A percentile compares a stretch with the other conserved stretches of the same genome.
These are phyloP conservation scores for Vachellia collinsii DNA, from an alignment of 306 rosid species.

Conservation along the genomic window DNA sequence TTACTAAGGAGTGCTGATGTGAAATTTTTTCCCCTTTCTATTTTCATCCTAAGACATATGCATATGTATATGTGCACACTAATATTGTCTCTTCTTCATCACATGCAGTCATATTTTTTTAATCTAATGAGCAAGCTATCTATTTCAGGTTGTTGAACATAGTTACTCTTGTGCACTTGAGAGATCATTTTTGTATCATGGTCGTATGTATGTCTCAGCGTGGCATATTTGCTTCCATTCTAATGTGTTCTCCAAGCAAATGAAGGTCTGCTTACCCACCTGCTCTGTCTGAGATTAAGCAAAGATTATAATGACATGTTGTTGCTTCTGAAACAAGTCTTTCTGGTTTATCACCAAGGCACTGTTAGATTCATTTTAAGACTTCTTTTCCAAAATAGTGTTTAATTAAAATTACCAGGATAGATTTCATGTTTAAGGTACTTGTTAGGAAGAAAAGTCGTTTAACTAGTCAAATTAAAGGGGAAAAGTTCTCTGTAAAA, in stretches of 20 bases:
- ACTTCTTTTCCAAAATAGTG: neutral
- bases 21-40: constrained; percentile 10
- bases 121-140: constrained; percentile 40
- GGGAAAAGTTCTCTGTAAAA: neutral
- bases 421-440: constrained; percentile 24
- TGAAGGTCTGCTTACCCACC: constrained; percentile 70
- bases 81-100: constrained; percentile 22
- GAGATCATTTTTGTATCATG: constrained; percentile 98
- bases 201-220: constrained; percentile 92
- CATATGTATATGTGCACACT: constrained; percentile 2
- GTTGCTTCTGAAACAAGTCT: constrained; percentile 23
- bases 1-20: constrained; percentile 7
- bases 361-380: constrained; percentile 15
- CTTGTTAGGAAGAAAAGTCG: constrained; percentile 7
- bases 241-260: constrained; percentile 95
- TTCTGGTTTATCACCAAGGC: constrained; percentile 21
- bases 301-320: constrained; percentile 13
- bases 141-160: constrained; percentile 85
- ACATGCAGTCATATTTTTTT: constrained; percentile 29
- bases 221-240: constrained; percentile 99
- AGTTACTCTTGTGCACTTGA: constrained; percentile 99
- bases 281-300: constrained; percentile 26
- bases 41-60: neutral
- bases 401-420: constrained; percentile 11
- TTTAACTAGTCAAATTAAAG: neutral